Conservation (phyloP, 306 rosid genomes). For the Ziziphus jujuba region DNA sequence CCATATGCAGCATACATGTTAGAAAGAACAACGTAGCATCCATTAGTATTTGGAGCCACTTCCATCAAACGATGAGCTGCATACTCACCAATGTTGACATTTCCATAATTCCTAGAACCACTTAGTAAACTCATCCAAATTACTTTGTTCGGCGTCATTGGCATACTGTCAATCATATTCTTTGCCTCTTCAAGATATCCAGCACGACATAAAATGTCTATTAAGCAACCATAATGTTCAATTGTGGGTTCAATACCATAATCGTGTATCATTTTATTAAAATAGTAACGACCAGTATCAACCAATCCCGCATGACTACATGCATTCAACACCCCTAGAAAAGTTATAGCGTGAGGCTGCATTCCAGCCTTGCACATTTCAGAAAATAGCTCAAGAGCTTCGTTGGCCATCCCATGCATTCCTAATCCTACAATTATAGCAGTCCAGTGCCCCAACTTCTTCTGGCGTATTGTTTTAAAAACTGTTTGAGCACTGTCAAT, state of each 20-base stretch:
- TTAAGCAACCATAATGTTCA: conserved; percentile 62
- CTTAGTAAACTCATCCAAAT: conserved; percentile 66
- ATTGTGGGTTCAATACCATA: conserved; percentile 53
- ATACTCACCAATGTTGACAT: conserved; percentile 43
- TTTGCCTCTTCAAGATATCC: conserved; percentile 58
- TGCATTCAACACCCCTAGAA: conserved; percentile 59
- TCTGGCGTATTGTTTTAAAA: conserved; percentile 33
- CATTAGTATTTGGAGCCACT: conserved; percentile 39
- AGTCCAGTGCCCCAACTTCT: conserved; percentile 64
- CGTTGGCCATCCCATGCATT: conserved; percentile 57
- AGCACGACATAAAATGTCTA: conserved; percentile 60
- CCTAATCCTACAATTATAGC: conserved; percentile 56
- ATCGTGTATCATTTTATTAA: conserved; percentile 45
- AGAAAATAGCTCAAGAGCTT: conserved; percentile 44
- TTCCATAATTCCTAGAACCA: conserved; percentile 48
- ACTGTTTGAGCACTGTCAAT: conserved; percentile 41
- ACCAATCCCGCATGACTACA: conserved; percentile 65
- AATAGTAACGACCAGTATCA: conserved; percentile 40
- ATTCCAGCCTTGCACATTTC: conserved; percentile 45
- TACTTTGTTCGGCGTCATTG: conserved; percentile 51
- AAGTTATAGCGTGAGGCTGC: conserved; percentile 54
- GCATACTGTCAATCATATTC: conserved; percentile 47
- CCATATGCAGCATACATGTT: conserved; percentile 57
- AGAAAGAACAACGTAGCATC: conserved; percentile 53
- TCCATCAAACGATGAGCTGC: conserved; percentile 52